Evolutionary conservation across 2,329 filamentous ascomycete genomes (phyloP).

Genomic region (Aspergillus alliaceus): DNA sequence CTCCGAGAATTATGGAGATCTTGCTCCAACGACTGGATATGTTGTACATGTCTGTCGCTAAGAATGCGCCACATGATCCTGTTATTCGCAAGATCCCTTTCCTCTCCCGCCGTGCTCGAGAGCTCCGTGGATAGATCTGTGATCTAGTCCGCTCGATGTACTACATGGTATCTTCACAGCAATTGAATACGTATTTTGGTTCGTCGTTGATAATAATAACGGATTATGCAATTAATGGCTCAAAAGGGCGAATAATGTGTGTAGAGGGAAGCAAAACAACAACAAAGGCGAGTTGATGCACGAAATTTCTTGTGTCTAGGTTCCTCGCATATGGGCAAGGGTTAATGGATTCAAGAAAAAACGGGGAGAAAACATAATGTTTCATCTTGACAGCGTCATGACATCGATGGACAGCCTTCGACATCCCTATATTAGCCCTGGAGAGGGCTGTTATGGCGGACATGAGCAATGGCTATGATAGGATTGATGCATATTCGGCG

Average conservation of each 20-base stretch:
- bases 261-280: neutral
- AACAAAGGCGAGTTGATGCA: neutral
- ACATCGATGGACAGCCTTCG: neutral
- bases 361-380: neutral
- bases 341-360: neutral
- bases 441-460: neutral
- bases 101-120: conserved; percentile 45
- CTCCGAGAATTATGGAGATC: conserved; percentile 61
- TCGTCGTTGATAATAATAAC: neutral
- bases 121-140: conserved; percentile 25
- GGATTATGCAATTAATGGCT: neutral
- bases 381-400: neutral
- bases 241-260: neutral
- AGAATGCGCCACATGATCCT: conserved; percentile 53
- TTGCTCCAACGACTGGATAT: conserved; percentile 57
- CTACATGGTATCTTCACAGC: neutral
- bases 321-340: neutral
- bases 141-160: neutral
- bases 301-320: neutral
- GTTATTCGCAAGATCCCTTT: conserved; percentile 53
- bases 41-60: conserved; percentile 58
- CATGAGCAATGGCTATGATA: neutral
- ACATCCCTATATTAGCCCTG: neutral
- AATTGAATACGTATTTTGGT: neutral
- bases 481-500: neutral